A percentile compares a stretch with the other conserved stretches of the same genome.
phyloP scores from a whole-genome alignment of 1,139 yeast genomes.

The Suhomyces panamericanus region DNA sequence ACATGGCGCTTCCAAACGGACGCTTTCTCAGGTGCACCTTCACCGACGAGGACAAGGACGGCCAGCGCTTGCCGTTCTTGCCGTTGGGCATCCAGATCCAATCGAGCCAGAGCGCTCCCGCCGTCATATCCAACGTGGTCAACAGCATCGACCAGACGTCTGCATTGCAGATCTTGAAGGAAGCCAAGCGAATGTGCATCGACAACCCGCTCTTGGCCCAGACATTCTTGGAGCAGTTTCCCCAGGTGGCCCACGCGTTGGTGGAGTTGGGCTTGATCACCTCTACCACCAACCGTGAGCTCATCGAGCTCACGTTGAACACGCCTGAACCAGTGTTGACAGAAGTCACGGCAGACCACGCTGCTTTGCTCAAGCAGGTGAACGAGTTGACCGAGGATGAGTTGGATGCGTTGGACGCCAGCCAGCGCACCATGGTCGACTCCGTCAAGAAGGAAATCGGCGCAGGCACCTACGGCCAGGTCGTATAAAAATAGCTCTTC shows the following conservation, averaged over 20 bases:
- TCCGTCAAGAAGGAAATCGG: conserved; percentile 43
- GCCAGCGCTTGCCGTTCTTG: conserved; percentile 37
- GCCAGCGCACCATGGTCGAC: conserved; percentile 45
- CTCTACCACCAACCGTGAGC: conserved; percentile 57
- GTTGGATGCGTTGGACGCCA: conserved; percentile 57
- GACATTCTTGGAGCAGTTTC: conserved; percentile 64
- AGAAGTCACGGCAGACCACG: conserved; percentile 49
- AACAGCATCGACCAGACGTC: conserved; percentile 58
- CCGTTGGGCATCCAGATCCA: conserved; percentile 55
- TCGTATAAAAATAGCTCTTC: conserved; percentile 1
- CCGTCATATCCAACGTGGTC: conserved; percentile 60
- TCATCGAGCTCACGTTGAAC: conserved; percentile 47
- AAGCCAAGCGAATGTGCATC: conserved; percentile 63
- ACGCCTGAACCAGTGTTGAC: conserved; percentile 40
- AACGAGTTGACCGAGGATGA: conserved; percentile 65
- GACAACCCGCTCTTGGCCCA: conserved; percentile 65
- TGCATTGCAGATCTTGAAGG: conserved; percentile 55
- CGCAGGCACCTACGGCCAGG: conserved; percentile 48
- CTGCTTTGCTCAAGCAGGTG: conserved; percentile 53
- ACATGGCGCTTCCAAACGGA: conserved; percentile 74
- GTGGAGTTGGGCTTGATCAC: conserved; percentile 71
- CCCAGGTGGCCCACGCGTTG: conserved; percentile 78
- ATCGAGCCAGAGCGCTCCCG: conserved; percentile 55
- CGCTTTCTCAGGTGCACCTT: conserved; percentile 68
- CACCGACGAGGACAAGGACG: conserved; percentile 29